These are phyloP conservation scores for Rhizopogon parksii DNA, from an alignment of 1,284 basidiomycete species.

Conservation along the genomic window DNA sequence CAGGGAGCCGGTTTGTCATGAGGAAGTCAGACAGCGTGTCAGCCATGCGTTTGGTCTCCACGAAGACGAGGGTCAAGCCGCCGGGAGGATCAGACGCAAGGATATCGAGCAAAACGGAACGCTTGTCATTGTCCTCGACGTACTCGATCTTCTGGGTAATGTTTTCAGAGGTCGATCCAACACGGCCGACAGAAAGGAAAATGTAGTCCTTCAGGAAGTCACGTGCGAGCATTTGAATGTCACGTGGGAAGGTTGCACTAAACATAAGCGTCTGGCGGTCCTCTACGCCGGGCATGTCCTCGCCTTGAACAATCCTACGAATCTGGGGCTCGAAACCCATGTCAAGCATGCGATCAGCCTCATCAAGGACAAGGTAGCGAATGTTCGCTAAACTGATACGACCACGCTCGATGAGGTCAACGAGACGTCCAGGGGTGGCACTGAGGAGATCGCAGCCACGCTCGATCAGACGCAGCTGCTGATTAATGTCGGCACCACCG, in stretches of 20 bases:
- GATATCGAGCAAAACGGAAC: conserved; percentile 92
- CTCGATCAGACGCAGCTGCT: conserved; percentile 91
- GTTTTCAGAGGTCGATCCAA: conserved; percentile 98
- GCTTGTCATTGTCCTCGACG: conserved; percentile 97
- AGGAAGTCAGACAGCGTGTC: conserved; percentile 98
- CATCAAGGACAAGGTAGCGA: conserved; percentile 96
- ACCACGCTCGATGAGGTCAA: conserved; percentile 97
- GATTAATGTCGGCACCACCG: conserved; percentile 96
- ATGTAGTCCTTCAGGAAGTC: conserved; percentile 97
- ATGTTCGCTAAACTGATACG: conserved; percentile 95
- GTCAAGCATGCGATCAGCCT: conserved; percentile 99
- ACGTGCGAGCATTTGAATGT: conserved; percentile 96
- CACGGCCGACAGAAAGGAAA: conserved; percentile 97
- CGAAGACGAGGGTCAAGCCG: conserved; percentile 93
- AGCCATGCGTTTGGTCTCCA: conserved; percentile 99
- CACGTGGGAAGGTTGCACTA: conserved; percentile 97
- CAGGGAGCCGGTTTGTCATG: conserved; percentile 74
- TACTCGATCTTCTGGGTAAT: conserved; percentile 99
- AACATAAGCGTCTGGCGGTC: conserved; percentile 99
- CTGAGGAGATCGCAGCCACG: conserved; percentile 96
- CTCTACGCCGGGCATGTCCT: conserved; percentile 93
- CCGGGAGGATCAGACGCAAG: conserved; percentile 70
- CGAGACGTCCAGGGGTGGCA: conserved; percentile 97
- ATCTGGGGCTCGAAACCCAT: conserved; percentile 99
- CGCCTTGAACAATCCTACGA: conserved; percentile 93